Base-by-base conservation (phyloP, 2,329 filamentous ascomycete genomes). In the Cryphonectria carpinicola region DNA sequence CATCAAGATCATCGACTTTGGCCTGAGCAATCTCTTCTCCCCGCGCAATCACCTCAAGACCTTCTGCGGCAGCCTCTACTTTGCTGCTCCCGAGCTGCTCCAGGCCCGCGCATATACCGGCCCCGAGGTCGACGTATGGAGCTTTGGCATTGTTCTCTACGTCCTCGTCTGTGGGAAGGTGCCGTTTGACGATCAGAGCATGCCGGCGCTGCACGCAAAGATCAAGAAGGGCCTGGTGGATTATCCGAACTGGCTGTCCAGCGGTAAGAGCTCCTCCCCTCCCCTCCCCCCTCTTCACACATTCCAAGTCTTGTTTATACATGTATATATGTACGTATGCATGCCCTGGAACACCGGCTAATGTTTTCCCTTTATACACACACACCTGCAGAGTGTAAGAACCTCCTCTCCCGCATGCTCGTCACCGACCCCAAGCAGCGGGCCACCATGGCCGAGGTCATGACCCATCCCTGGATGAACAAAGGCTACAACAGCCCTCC, bases 1-100 rank as follows among this genome's bases (percentile, higher is more conserved):
- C 79, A 99, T 99, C 82, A 98, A 98, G 80, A 98, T 99, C 77
- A 99, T 99, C 76, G 96, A 99, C 79, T 99, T 99, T 80, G 96
- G 95, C 41, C 86, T 99, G 68, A 98, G 95, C 84, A 99, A 99
- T 77, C 88, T 98, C 5, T 99, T 98, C 81, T 91, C 94, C 8
- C 96, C 96, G 0, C 87, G 91, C 61, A 89, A 88, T 73, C 91
- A 97, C 73, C 87, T 98, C 70, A 98, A 97, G 83, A 99, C 96
- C 0, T 99, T 98, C 78, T 99, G 96, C 77, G 96, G 96, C 63
- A 98, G 95, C 85, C 84, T 99, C 52, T 99, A 99, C 80, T 99
- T 99, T 83, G 96, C 96, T 39, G 96, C 96, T 1, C 96, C 96
- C 0, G 96, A 99, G 80, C 84, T 99, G 66, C 86, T 99, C 64